These are phyloP conservation scores for Zhuliangozyma parablackwelliae DNA, from an alignment of 1,139 yeast species.

Conservation along the genomic window DNA sequence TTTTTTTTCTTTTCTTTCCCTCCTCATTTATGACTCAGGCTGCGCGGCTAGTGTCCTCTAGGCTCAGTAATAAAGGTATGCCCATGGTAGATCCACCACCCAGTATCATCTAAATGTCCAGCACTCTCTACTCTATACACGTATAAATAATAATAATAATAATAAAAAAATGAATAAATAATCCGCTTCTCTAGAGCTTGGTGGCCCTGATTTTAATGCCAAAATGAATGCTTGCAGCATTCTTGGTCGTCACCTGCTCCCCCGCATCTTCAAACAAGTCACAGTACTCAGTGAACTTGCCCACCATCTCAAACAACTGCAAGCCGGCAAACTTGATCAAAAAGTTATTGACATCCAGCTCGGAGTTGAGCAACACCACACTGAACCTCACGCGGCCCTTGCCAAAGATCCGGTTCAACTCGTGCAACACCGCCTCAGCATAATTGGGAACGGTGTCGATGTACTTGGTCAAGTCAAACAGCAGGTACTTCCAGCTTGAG, in stretches of 20 bases:
- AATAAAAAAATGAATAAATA: not conserved
- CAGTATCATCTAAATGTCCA: no score
- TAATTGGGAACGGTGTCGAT: constrained; percentile 24
- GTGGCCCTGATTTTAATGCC: constrained; percentile 18
- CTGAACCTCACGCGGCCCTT: constrained; percentile 29
- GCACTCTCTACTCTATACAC: not conserved
- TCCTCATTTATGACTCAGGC: not conserved
- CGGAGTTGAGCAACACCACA: constrained; percentile 25
- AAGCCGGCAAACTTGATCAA: constrained; percentile 28
- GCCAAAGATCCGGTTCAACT: constrained; percentile 29
- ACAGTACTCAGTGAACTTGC: constrained; percentile 30
- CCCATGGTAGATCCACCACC: no score
- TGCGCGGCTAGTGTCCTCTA: not conserved
- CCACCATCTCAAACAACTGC: constrained; percentile 30
- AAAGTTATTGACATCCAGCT: constrained; percentile 30
- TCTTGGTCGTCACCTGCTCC: constrained; percentile 4
- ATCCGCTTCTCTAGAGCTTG: not conserved
- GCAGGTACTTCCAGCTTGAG: constrained; percentile 15
- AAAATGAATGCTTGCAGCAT: constrained; percentile 10
- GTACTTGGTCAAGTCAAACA: constrained; percentile 15
- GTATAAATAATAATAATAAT: not conserved
- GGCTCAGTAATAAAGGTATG: no score
- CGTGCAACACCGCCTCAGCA: constrained; percentile 18
- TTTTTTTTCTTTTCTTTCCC: no score
- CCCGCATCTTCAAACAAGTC: constrained; percentile 16